Percentiles rank a stretch among this genome's conserved stretches.
These are phyloP conservation scores for Lactarius sp. DNA, from an alignment of 768 basidiomycete species.

Conservation along the genomic window DNA sequence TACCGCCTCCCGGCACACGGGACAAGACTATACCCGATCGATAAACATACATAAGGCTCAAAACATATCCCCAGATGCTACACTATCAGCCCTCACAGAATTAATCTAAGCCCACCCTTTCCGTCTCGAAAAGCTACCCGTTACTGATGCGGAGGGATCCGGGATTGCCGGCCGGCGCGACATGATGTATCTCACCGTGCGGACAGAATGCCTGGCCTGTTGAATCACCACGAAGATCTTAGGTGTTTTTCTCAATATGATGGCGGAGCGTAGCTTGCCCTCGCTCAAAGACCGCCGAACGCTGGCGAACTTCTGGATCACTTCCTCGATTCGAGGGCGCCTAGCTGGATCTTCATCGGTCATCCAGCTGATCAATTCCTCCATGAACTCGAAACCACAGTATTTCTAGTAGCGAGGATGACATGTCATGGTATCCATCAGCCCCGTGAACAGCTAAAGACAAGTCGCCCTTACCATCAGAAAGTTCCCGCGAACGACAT, in stretches of 20 bases:
- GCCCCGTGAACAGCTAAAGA: no score
- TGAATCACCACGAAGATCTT: not conserved
- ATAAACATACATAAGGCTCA: no score
- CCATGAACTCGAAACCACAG: not conserved
- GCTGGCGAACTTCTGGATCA: not conserved
- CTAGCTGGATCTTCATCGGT: not conserved
- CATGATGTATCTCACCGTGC: constrained; percentile 29
- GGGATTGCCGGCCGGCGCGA: constrained; percentile 39
- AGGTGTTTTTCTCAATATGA: not conserved
- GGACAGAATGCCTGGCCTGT: constrained; percentile 21
- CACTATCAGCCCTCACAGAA: no score
- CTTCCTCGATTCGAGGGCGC: not conserved
- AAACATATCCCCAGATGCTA: no score
- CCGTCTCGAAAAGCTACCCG: not conserved
- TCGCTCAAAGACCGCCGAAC: not conserved
- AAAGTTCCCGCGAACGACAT: not conserved
- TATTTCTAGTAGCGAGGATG: not conserved
- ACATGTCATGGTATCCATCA: not conserved
- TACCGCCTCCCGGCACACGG: no score
- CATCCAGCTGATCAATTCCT: not conserved
- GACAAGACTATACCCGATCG: no score
- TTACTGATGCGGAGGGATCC: constrained; percentile 34
- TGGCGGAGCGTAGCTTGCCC: not conserved
- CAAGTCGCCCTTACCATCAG: not conserved
- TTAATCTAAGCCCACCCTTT: not conserved